Evolutionary conservation across 345 rosid genomes (phyloP).

Genomic region (Dimocarpus longan): DNA sequence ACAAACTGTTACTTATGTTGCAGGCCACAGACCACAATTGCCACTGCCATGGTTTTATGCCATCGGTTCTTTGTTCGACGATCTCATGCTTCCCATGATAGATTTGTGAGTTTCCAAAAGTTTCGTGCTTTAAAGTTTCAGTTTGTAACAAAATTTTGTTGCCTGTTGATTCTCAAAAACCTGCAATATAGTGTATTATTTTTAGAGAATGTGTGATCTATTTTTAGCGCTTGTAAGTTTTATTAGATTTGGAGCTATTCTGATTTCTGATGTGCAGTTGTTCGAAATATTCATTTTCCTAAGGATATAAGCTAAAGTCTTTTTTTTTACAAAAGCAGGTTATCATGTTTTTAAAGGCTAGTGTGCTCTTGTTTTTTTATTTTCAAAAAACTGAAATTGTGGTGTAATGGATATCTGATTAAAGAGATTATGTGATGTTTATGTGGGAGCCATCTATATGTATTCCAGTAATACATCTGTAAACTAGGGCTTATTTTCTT

Average conservation of each 20-base stretch:
- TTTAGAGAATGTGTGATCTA: background rate
- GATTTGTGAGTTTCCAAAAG: constrained; percentile 61
- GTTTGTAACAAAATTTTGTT: background rate
- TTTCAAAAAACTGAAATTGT: background rate
- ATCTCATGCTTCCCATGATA: constrained; percentile 82
- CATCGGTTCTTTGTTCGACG: constrained; percentile 78
- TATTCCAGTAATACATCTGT: background rate
- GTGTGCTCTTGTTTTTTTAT: background rate
- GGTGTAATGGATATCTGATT: background rate
- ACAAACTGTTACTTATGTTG: constrained; percentile 16
- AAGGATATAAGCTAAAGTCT: background rate
- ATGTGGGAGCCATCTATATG: background rate
- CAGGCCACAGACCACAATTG: constrained; percentile 80
- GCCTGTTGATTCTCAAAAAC: background rate
- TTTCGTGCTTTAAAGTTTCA: background rate
- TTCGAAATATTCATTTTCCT: background rate
- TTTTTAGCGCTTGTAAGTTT: background rate
- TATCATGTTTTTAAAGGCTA: background rate
- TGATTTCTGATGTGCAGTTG: background rate
- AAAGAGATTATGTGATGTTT: background rate
- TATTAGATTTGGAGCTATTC: background rate
- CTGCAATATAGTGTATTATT: too few relatives aligned
- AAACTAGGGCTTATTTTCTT: background rate
- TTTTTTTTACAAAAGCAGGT: background rate
- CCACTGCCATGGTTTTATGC: constrained; percentile 81